Conservation (phyloP, 768 basidiomycete genomes). For the Mycena belliarum region DNA sequence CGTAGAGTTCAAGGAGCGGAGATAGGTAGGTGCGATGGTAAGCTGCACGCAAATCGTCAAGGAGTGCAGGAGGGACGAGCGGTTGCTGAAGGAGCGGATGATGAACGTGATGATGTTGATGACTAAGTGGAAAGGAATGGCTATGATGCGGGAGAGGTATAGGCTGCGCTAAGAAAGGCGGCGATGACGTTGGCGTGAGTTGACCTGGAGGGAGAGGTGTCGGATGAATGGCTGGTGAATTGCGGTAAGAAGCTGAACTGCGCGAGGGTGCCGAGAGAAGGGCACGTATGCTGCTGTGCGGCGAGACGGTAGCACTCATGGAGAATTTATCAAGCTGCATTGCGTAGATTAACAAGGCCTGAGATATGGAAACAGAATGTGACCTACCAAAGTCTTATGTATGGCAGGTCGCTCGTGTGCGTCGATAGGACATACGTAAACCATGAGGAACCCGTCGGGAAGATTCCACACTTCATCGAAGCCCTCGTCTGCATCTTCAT, state of each 20-base stretch:
- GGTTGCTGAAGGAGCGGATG: constrained; percentile 26
- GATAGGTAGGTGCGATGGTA: constrained; percentile 46
- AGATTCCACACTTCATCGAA: constrained; percentile 51
- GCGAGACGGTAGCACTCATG: constrained; percentile 64
- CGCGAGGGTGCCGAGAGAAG: constrained; percentile 24
- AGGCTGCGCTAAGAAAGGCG: constrained; percentile 24
- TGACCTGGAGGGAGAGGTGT: constrained; percentile 27
- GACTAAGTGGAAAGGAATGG: constrained; percentile 23
- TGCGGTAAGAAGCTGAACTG: constrained; percentile 18
- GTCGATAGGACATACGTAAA: constrained; percentile 73
- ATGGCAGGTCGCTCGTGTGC: constrained; percentile 65
- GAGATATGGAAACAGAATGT: constrained; percentile 2
- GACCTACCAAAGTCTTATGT: constrained; percentile 64
- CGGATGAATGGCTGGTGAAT: constrained; percentile 27
- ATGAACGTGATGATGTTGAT: constrained; percentile 29
- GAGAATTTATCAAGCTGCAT: constrained; percentile 75
- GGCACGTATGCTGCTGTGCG: constrained; percentile 44
- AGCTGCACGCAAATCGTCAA: constrained; percentile 32
- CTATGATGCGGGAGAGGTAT: constrained; percentile 34
- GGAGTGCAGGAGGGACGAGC: constrained; percentile 29
- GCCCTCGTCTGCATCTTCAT: constrained; percentile 34
- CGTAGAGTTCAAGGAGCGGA: constrained; percentile 57
- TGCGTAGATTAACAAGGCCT: neutral
- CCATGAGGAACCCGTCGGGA: constrained; percentile 68
- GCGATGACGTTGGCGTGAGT: constrained; percentile 22